Percentiles rank a stretch among this genome's conserved stretches.
Evolutionary conservation across 345 rosid genomes (phyloP).

Genomic region (Hirschfeldia incana): DNA sequence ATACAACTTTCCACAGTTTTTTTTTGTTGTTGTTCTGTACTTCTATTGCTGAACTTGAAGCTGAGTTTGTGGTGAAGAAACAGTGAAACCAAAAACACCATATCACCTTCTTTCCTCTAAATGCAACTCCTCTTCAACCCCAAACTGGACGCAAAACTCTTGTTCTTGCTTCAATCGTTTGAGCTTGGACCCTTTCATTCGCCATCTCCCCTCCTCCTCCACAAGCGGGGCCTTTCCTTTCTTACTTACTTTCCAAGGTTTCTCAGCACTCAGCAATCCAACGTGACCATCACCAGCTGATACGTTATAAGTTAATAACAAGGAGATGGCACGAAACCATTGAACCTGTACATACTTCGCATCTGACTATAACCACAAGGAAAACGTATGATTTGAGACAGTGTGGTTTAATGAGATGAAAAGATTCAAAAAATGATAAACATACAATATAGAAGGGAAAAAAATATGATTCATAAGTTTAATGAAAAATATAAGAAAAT

Average conservation of each 20-base stretch:
- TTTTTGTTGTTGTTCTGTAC: background rate
- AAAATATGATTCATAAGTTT: too few species aligned
- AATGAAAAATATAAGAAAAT: too few species aligned
- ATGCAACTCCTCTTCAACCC: slow-evolving; percentile 43
- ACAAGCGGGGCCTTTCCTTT: background rate
- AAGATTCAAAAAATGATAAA: too few species aligned
- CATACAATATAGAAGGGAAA: too few species aligned
- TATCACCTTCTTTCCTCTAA: slow-evolving; percentile 46
- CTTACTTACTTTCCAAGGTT: background rate
- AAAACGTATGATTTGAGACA: too few species aligned
- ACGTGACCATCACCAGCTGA: too few species aligned
- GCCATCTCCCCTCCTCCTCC: background rate
- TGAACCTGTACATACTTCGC: too few species aligned
- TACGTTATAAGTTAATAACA: too few species aligned
- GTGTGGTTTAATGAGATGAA: too few species aligned
- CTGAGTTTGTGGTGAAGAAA: slow-evolving; percentile 15
- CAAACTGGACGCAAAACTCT: background rate
- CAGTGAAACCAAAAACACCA: slow-evolving; percentile 20
- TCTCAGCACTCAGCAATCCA: background rate
- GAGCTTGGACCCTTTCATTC: background rate
- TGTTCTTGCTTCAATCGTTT: background rate
- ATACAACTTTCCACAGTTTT: background rate
- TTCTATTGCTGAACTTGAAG: slow-evolving; percentile 4
- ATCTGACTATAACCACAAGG: too few species aligned
- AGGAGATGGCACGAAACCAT: too few species aligned